phyloP scores from a whole-genome alignment of 768 basidiomycete genomes.

The Fistulinella prunicolor region DNA sequence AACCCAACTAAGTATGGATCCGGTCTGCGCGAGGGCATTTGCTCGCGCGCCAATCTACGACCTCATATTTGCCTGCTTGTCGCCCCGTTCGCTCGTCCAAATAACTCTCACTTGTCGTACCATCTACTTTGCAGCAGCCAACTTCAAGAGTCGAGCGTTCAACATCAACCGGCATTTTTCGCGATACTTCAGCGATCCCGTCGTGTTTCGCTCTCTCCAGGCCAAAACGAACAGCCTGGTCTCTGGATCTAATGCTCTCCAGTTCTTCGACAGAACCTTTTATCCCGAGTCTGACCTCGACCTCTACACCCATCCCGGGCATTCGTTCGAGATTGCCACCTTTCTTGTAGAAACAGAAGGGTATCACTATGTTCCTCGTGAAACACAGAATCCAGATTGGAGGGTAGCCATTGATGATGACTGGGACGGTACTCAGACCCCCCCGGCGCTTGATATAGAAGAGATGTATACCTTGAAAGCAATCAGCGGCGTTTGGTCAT shows the following conservation, averaged over 20 bases:
- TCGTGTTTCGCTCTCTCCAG: constrained; percentile 44
- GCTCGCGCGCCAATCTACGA: constrained; percentile 23
- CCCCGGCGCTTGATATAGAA: background rate
- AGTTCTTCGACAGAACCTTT: constrained; percentile 45
- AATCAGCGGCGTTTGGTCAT: constrained; percentile 17
- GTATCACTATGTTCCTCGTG: constrained; percentile 28
- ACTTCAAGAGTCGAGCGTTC: constrained; percentile 29
- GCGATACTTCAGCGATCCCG: constrained; percentile 35
- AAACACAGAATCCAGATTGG: constrained; percentile 20
- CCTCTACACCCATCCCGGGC: constrained; percentile 40
- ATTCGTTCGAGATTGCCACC: constrained; percentile 30
- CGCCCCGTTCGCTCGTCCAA: constrained; percentile 24
- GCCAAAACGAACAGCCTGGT: constrained; percentile 43
- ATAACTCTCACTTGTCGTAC: constrained; percentile 23
- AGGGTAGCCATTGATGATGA: background rate
- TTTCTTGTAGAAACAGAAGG: constrained; percentile 34
- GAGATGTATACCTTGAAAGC: background rate
- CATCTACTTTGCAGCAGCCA: constrained; percentile 12
- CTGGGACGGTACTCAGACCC: constrained; percentile 19
- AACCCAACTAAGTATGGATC: too few relatives aligned
- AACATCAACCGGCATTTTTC: constrained; percentile 36
- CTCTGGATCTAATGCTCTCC: constrained; percentile 53
- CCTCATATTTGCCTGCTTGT: constrained; percentile 17
- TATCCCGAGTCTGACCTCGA: constrained; percentile 52
- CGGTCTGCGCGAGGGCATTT: constrained; percentile 2